phyloP scores from a whole-genome alignment of 2,329 filamentous ascomycete genomes.

The Scedosporium boydii region DNA sequence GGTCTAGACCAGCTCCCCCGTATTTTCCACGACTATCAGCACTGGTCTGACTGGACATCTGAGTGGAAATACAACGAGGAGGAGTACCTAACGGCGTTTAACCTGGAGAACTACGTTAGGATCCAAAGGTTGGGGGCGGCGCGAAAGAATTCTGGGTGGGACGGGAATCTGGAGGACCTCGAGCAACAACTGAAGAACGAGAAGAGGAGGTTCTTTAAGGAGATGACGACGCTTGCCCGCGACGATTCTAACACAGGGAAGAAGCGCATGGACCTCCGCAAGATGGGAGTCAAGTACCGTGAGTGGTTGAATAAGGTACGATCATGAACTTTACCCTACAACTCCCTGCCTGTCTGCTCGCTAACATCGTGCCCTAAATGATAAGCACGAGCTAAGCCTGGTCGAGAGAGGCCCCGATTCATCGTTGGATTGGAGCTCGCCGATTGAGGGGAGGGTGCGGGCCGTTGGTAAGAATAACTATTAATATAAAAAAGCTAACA shows the following conservation, averaged over 20 bases:
- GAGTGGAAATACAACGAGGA: neutral
- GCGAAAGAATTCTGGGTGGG: neutral
- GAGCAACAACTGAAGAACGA: neutral
- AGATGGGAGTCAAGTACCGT: conserved; percentile 13
- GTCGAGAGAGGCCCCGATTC: too few relatives aligned
- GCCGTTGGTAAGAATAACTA: conserved; percentile 25
- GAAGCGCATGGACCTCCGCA: conserved; percentile 27
- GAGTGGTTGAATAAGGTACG: conserved; percentile 1
- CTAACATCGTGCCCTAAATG: too few relatives aligned
- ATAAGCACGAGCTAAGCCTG: conserved; percentile 16
- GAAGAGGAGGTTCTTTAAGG: neutral
- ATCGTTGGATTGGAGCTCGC: too few relatives aligned
- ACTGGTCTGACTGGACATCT: conserved; percentile 1
- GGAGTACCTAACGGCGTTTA: neutral
- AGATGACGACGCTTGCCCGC: neutral
- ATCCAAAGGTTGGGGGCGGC: neutral
- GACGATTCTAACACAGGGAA: neutral
- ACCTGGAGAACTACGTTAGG: conserved; percentile 1
- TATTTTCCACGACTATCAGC: conserved; percentile 16
- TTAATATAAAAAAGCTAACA: too few relatives aligned
- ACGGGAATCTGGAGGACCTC: neutral
- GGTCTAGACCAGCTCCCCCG: conserved; percentile 17
- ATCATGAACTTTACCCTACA: neutral
- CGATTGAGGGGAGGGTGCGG: conserved; percentile 9
- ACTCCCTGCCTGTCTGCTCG: too few relatives aligned